Evolutionary conservation across 2,329 filamentous ascomycete species (phyloP).

Genomic region (Aspergillus sp.): DNA sequence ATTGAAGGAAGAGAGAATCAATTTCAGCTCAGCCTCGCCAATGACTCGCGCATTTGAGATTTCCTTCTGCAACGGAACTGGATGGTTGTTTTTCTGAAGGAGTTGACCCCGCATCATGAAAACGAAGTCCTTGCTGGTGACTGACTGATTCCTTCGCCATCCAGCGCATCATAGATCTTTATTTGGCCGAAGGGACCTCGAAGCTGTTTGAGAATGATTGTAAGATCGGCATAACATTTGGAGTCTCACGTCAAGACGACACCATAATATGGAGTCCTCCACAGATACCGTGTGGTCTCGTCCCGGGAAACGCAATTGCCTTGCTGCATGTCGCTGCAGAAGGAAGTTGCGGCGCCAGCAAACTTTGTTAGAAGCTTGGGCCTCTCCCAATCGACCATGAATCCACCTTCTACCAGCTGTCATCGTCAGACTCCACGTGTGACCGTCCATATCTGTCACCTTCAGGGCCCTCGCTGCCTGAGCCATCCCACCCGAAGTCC

Average conservation of each 20-base stretch:
- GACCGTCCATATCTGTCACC: slow-evolving; percentile 16
- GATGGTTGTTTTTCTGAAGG: background rate
- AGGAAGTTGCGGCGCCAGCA: background rate
- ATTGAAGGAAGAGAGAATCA: background rate
- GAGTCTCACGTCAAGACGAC: background rate
- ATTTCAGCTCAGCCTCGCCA: background rate
- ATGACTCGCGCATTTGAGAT: background rate
- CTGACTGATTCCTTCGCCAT: background rate
- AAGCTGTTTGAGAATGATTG: background rate
- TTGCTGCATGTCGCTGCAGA: background rate
- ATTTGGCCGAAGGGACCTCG: background rate
- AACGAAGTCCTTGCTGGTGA: background rate
- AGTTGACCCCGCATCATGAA: background rate
- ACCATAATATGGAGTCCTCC: background rate
- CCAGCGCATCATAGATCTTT: background rate
- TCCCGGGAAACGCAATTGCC: background rate
- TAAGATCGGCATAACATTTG: background rate
- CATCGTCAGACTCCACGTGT: slow-evolving; percentile 32
- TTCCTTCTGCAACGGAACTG: background rate
- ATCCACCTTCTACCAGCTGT: slow-evolving; percentile 16
- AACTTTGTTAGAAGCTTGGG: background rate
- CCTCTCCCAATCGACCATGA: background rate
- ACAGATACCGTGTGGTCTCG: background rate
- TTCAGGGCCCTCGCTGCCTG: slow-evolving; percentile 28
- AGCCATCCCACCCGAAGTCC: slow-evolving; percentile 43